Base-by-base conservation (phyloP, 805 yeast species). In the Pichia sporocuriosa region DNA sequence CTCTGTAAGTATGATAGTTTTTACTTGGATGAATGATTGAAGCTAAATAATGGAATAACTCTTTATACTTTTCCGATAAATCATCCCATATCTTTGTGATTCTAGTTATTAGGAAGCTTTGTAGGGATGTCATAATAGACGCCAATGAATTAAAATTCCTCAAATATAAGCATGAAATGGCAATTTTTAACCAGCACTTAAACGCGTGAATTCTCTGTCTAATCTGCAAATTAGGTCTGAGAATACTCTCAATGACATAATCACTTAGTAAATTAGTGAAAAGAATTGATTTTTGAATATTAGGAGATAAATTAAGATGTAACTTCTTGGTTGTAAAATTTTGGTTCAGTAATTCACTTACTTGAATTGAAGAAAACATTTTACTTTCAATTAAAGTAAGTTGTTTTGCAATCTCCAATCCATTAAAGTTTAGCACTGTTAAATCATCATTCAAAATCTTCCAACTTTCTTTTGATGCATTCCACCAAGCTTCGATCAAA, bases 91-190 rank as follows among this genome's bases (percentile, higher is more conserved):
- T 56, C 32, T 61, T 66, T n/a, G 67, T 58, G 39, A 84, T 59
- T 57, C 93, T 68, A 0, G 86, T 77, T 32, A 84, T 64, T 32
- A 81, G 69, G 56, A 81, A 84, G 39, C 82, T 79, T 56, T 84
- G 94, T 47, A 84, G 65, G 2, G 88, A 72, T 1, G 88, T 82
- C 65, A 84, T 76, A 35, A 84, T 81, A 1, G 90, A 81, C 2
- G 90, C 89, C 47, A 84, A 65, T 0, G 93, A 79, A 55, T 84
- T 84, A 65, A 79, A 84, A 56, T 84, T 84, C 45, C 88, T 67
- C 57, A 84, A 68, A 52, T 83, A 81, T 32, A 81, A 67, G 50
- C 88, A 79, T 1, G 88, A 80, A 40, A 81, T 67, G 0, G 87
- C 84, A 26, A 84, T 70, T 53, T 81, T 81, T 44, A 84, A 62